phyloP scores from a whole-genome alignment of 2,329 filamentous ascomycete species.

The Scolecobasidium constrictum region DNA sequence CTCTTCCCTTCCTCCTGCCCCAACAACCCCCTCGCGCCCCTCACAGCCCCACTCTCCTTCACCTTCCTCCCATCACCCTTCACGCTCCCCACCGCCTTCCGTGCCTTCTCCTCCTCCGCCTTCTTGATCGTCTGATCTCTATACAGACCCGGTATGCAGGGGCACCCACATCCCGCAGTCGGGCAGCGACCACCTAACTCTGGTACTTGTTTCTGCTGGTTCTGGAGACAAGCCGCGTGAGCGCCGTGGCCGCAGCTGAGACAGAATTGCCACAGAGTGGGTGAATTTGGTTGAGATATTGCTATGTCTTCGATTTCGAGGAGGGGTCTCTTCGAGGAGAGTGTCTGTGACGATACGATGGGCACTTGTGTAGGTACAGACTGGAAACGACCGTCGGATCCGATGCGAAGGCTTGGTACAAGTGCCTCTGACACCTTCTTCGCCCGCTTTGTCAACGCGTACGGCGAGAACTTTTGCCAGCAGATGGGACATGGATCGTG shows the following conservation, averaged over 20 bases:
- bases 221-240: conserved; percentile 45
- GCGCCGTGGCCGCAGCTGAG: conserved; percentile 50
- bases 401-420: conserved; percentile 1
- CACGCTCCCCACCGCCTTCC: conserved; percentile 23
- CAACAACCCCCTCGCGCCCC: conserved; percentile 23
- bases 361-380: too few relatives aligned
- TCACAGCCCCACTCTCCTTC: conserved; percentile 31
- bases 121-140: conserved; percentile 23
- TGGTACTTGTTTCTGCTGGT: conserved; percentile 43
- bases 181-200: conserved; percentile 45
- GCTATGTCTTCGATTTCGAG: conserved; percentile 14
- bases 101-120: conserved; percentile 19
- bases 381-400: neutral
- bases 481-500: conserved; percentile 33
- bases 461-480: conserved; percentile 32
- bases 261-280: conserved; percentile 44
- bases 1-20: conserved; percentile 17
- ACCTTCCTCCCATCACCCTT: conserved; percentile 32
- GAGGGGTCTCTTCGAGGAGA: conserved; percentile 1
- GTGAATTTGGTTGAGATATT: conserved; percentile 13
- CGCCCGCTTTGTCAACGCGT: conserved; percentile 21
- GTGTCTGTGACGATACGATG: too few relatives aligned
- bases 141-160: conserved; percentile 41
- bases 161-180: conserved; percentile 48
- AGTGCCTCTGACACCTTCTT: conserved; percentile 17